phyloP scores from a whole-genome alignment of 2,329 filamentous ascomycete genomes.

The Arthrobotrys sphaeroides region DNA sequence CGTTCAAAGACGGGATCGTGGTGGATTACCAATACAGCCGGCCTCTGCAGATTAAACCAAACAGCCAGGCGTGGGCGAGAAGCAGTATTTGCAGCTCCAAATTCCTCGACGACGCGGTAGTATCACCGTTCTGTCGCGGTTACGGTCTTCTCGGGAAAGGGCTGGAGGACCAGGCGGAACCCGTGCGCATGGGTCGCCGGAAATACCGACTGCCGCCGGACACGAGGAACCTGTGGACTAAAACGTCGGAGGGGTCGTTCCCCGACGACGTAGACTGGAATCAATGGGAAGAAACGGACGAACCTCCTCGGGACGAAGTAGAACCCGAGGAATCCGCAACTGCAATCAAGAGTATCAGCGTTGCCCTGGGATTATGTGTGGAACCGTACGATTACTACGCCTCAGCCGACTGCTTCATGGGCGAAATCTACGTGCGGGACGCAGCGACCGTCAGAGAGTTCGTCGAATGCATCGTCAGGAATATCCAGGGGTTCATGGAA shows the following conservation, averaged over 20 bases:
- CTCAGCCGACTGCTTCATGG: neutral
- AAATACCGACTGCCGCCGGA: neutral
- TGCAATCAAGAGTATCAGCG: too few species aligned
- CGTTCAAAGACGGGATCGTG: neutral
- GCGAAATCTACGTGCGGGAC: neutral
- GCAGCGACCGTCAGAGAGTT: neutral
- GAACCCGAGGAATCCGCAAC: too few species aligned
- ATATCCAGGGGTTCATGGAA: neutral
- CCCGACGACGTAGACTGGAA: too few species aligned
- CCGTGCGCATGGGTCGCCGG: neutral
- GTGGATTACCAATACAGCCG: neutral
- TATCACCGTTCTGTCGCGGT: neutral
- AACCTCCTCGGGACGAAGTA: too few species aligned
- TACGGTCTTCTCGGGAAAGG: neutral
- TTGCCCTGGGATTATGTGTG: too few species aligned
- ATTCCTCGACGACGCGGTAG: slow-evolving; percentile 1
- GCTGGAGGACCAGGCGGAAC: neutral
- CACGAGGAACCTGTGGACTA: too few species aligned
- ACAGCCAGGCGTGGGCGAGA: neutral
- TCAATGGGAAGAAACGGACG: too few species aligned
- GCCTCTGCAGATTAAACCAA: too few species aligned
- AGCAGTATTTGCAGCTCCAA: neutral
- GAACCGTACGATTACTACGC: too few species aligned
- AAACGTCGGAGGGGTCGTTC: too few species aligned
- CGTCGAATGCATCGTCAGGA: neutral